These are phyloP conservation scores for Neonectria neomacrospora DNA, from an alignment of 2,329 filamentous ascomycete species.

Conservation along the genomic window DNA sequence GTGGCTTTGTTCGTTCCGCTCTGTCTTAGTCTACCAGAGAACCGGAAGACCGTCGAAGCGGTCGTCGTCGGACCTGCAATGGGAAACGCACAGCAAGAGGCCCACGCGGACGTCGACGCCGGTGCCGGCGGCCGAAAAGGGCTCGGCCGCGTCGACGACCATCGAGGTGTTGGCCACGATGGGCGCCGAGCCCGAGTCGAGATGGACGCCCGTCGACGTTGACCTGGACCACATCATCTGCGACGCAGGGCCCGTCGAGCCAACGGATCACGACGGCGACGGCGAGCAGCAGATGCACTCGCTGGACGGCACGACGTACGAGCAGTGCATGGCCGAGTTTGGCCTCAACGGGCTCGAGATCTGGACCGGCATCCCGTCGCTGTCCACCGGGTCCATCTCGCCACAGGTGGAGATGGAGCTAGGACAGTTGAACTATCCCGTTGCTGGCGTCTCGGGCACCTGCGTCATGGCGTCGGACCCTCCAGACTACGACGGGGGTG, in stretches of 20 bases:
- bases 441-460: neutral
- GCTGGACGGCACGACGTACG: neutral
- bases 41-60: slow-evolving; percentile 2
- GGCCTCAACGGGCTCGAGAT: slow-evolving; percentile 2
- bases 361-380: neutral
- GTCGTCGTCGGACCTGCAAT: neutral
- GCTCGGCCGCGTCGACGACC: neutral
- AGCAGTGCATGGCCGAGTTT: slow-evolving; percentile 5
- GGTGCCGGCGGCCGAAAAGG: neutral
- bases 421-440: neutral
- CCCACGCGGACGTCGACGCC: neutral
- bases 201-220: neutral
- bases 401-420: slow-evolving; percentile 1
- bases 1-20: neutral
- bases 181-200: neutral
- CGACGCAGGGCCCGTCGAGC: neutral
- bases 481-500: neutral
- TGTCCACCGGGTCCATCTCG: slow-evolving; percentile 2
- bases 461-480: neutral
- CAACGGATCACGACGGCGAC: too few relatives aligned
- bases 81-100: neutral
- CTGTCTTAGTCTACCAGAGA: neutral
- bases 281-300: neutral
- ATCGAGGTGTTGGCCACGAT: neutral
- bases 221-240: neutral